Base-by-base conservation (phyloP, 2,329 filamentous ascomycete species). In the Amphichorda felina region DNA sequence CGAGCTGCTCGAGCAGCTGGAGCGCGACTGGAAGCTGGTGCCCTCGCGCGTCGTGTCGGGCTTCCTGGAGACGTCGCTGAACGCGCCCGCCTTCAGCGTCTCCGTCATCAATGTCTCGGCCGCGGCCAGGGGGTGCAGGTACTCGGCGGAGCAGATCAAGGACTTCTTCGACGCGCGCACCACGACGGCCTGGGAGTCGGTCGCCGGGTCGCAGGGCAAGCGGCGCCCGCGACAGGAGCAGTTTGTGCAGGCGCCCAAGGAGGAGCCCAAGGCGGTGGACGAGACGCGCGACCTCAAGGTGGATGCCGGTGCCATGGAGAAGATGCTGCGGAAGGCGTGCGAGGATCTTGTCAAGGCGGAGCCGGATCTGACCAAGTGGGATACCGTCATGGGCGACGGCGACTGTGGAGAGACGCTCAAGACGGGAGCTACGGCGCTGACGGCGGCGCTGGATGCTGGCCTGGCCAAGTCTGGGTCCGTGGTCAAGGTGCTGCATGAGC, bases 11-110 rank as follows among this genome's bases (percentile, higher is more conserved):
- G 57, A 60, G 25, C 70, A 74, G 46, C 53, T 75, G 9, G 55
- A 54, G 6, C 41, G 38, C 1, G 50, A 61, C 40, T 75, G 68
- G 65, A 55, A 58, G 5, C 59, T 72, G 4, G 51, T 57, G 32
- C 70, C 70, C 0, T 62, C 64, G 4, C 64, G 79, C 21, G 66
- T 81, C 35, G 64, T 72, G 35, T 59, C 67, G 0, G 80, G 80
- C 2, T 76, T 72, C 19, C 68, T 79, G 38, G 81, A 83, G 66
- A 83, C 79, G 0, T 82, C 76, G 13, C 66, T 85, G 46, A 83
- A 84, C 43, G 79, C 77, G 0, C 69, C 79, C 0, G 80, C 78
- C 0, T 84, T 84, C 48, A 80, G 75, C 11, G 66, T 84, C 5
- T 80, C 77, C 4, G 45, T 84, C 33, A 57, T 82, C 46, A 82